A percentile compares a stretch with the other conserved stretches of the same genome.
phyloP scores from a whole-genome alignment of 805 yeast species.

The Candida rishiriensis region DNA sequence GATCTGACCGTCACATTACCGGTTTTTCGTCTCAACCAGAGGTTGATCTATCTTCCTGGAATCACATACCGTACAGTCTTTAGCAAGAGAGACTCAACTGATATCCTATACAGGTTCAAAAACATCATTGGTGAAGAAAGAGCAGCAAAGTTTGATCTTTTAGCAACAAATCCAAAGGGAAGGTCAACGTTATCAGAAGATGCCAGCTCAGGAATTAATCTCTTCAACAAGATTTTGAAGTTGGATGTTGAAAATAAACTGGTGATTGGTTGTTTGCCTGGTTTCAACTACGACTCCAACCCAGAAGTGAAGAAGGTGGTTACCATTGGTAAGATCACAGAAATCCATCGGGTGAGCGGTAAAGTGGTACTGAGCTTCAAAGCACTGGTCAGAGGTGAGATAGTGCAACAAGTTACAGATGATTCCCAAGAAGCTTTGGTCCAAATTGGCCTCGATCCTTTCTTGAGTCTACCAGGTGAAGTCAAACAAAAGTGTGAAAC shows the following conservation, averaged over 20 bases:
- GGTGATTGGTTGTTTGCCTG: conserved; percentile 27
- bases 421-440: conserved; percentile 2
- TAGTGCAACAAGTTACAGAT: conserved; percentile 3
- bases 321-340: conserved; percentile 45
- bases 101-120: conserved; percentile 32
- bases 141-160: not conserved
- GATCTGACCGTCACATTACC: conserved; percentile 17
- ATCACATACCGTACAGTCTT: conserved; percentile 57
- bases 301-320: conserved; percentile 17
- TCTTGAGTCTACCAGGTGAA: not conserved
- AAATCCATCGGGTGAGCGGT: conserved; percentile 40
- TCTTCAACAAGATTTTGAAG: conserved; percentile 2
- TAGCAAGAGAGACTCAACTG: conserved; percentile 41
- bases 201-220: conserved; percentile 5
- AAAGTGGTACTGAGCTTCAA: conserved; percentile 43
- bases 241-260: conserved; percentile 5
- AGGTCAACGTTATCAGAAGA: conserved; percentile 2
- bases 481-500: conserved; percentile 2
- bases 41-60: conserved; percentile 54
- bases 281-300: conserved; percentile 5
- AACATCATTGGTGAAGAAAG: not conserved
- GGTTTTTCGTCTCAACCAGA: conserved; percentile 13
- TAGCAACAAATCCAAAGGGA: not conserved
- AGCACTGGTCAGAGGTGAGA: conserved; percentile 43
- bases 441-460: conserved; percentile 5